Conservation (phyloP, 192 early-diverging fungal species). For the Lobosporangium transversale region DNA sequence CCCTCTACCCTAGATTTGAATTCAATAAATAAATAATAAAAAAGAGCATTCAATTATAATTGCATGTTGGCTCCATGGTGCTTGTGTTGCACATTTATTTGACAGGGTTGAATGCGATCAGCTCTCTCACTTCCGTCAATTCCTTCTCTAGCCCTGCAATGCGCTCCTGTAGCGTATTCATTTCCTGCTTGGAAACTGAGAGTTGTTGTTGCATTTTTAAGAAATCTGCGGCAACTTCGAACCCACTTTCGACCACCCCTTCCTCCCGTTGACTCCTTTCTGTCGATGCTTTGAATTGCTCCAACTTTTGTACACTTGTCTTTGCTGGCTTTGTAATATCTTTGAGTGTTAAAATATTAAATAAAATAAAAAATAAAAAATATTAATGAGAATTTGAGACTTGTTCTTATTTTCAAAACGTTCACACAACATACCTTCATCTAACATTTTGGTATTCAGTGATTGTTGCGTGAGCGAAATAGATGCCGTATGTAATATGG, state of each 20-base stretch:
- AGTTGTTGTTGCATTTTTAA: constrained; percentile 43
- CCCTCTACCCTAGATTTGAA: no score
- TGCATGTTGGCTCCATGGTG: no score
- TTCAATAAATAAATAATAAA: no score
- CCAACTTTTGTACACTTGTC: constrained; percentile 19
- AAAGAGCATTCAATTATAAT: no score
- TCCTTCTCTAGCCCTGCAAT: constrained; percentile 30
- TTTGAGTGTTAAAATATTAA: not conserved
- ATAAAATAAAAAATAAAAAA: not conserved
- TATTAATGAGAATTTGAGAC: not conserved
- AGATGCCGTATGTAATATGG: constrained; percentile 6
- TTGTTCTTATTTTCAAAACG: no score
- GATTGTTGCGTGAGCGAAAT: constrained; percentile 27
- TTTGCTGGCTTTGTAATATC: not conserved
- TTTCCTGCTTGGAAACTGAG: constrained; percentile 23
- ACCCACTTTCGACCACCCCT: constrained; percentile 46
- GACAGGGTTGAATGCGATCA: constrained; percentile 40
- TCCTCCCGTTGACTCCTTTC: constrained; percentile 38
- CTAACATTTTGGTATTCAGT: not conserved
- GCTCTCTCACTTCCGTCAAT: constrained; percentile 36
- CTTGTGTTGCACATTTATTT: no score
- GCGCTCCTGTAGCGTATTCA: constrained; percentile 43
- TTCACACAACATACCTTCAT: no score
- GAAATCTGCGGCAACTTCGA: constrained; percentile 38
- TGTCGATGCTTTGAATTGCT: constrained; percentile 30